Conservation (phyloP, 2,329 filamentous ascomycete genomes). For the Aspergillus arachidicola region DNA sequence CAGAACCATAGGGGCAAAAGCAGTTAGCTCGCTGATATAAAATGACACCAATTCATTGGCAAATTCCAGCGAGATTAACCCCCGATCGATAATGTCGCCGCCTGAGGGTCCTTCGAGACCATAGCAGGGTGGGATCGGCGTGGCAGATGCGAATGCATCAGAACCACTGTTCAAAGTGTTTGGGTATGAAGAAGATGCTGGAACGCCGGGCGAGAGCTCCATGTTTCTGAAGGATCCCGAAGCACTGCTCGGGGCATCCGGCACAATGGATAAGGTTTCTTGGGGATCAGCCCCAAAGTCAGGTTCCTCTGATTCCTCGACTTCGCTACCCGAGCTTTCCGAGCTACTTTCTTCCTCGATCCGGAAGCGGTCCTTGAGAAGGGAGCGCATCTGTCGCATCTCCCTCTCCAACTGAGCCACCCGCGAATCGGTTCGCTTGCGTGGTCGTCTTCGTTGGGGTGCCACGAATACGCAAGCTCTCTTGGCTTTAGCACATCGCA, state of each 20-base stretch:
- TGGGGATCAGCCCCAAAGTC: conserved; percentile 26
- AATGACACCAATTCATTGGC: conserved; percentile 35
- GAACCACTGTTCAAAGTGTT: conserved; percentile 23
- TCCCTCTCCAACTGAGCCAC: conserved; percentile 41
- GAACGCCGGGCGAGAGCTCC: conserved; percentile 30
- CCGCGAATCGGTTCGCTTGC: conserved; percentile 40
- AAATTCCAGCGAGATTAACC: conserved; percentile 34
- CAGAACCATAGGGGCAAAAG: conserved; percentile 34
- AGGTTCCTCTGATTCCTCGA: conserved; percentile 24
- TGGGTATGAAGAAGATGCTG: conserved; percentile 20
- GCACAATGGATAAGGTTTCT: conserved; percentile 20
- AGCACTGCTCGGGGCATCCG: conserved; percentile 25
- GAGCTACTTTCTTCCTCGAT: conserved; percentile 32
- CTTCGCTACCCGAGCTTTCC: conserved; percentile 31
- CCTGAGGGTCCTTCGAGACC: conserved; percentile 19
- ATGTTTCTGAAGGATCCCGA: conserved; percentile 24
- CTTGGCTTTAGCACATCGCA: conserved; percentile 39
- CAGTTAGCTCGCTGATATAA: conserved; percentile 33
- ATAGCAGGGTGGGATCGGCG: conserved; percentile 21
- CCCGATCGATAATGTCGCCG: conserved; percentile 36
- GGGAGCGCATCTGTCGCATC: conserved; percentile 41
- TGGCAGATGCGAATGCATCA: conserved; percentile 24
- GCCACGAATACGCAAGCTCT: conserved; percentile 39
- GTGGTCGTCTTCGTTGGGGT: conserved; percentile 38
- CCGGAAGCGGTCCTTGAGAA: conserved; percentile 35